Evolutionary conservation across 2,329 filamentous ascomycete genomes (phyloP), one percentile per base, ranked within the genome.

Genomic region (Penicillium sp.): DNA sequence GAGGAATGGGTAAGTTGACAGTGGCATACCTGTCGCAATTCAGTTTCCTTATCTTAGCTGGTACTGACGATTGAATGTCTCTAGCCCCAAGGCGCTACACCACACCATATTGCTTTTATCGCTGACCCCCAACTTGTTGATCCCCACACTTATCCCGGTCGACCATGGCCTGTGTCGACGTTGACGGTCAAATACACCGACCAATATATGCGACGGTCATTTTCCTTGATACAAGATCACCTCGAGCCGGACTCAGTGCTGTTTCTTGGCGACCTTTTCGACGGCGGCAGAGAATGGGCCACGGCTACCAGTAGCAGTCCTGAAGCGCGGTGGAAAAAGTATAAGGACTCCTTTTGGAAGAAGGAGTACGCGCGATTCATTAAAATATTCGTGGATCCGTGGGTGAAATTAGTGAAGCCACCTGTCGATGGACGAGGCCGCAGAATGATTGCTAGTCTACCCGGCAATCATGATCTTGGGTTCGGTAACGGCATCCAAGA

Each of bases 241-340:
- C 79, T 97, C 14, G 83, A 84, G n/a, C 94, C 94, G 0, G 91
- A 97, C 69, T 92, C 89, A 16, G 80, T 96, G 1, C 84, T 97
- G 69, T 97, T 99, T 69, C 79, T 99, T 0, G 94, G 94, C 8
- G 94, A 99, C 69, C 78, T 99, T 0, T 97, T 99, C 67, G 94
- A 99, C 69, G 94, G 94, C 4, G 94, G 94, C 9, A 84, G 94
- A 63, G 94, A 99, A 78, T 99, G 94, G 94, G 88, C 87, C 63
- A 93, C 92, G 12, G 77, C 74, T 2, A 80, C 80, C 25, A 87
- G 84, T 56, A 66, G 65, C 16, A 82, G 78, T 50, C 80, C 90
- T 0, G 84, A 89, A 66, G 78, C 82, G 59, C 90, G 87, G 79
- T 88, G 87, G 66, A 85, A 82, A 62, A 84, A 85, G 59, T 97